Conservation (phyloP, 2,329 filamentous ascomycete genomes). For the Waltergamsia citrina region DNA sequence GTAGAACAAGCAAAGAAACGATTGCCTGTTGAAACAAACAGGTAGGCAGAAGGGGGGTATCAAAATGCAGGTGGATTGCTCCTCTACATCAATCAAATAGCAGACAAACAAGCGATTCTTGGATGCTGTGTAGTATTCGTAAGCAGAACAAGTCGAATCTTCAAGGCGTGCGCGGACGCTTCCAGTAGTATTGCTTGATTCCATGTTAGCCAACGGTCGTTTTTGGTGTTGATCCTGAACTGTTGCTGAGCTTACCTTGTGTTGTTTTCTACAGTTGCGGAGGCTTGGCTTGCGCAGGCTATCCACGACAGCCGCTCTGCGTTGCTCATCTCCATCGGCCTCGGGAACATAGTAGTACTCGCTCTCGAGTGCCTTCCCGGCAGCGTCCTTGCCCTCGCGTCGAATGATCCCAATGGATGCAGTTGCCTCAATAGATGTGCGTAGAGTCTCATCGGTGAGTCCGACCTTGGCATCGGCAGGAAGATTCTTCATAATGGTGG, state of each 20-base stretch:
- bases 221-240: neutral
- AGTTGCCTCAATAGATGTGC: slow-evolving; percentile 62
- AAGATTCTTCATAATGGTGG: slow-evolving; percentile 79
- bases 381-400: slow-evolving; percentile 90
- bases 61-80: no score
- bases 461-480: slow-evolving; percentile 54
- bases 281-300: slow-evolving; percentile 83
- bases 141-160: no score
- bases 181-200: slow-evolving; percentile 62
- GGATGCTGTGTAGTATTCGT: no score
- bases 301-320: slow-evolving; percentile 74
- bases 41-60: no score
- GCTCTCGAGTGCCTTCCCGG: slow-evolving; percentile 85
- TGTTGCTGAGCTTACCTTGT: slow-evolving; percentile 62
- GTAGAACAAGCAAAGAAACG: no score
- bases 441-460: slow-evolving; percentile 55
- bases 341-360: slow-evolving; percentile 97
- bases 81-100: no score
- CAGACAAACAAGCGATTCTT: no score
- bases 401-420: slow-evolving; percentile 79
- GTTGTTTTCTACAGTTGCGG: slow-evolving; percentile 84
- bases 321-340: slow-evolving; percentile 67
- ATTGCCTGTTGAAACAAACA: no score
- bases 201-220: neutral
- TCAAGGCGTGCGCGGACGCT: slow-evolving; percentile 51